A percentile compares a stretch with the other conserved stretches of the same genome.
Evolutionary conservation across 768 basidiomycete species (phyloP).

Genomic region (Guyanaporus albipodus): DNA sequence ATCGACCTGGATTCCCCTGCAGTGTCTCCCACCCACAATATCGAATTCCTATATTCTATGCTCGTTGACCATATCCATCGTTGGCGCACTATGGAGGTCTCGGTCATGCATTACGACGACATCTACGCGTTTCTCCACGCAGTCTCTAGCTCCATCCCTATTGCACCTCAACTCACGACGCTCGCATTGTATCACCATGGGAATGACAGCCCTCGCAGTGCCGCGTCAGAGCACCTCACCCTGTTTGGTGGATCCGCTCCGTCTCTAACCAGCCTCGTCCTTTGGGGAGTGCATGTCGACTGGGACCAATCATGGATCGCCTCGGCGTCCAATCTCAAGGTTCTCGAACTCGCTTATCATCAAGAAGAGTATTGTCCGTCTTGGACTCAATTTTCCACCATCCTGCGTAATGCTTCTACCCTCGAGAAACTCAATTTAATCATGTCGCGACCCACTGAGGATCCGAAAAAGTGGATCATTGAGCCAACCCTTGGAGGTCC

Average conservation of each 20-base stretch:
- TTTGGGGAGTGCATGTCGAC: slow-evolving; percentile 71
- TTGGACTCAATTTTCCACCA: slow-evolving; percentile 48
- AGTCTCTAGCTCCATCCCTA: slow-evolving; percentile 31
- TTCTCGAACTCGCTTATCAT: slow-evolving; percentile 63
- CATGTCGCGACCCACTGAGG: slow-evolving; percentile 53
- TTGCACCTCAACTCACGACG: slow-evolving; percentile 38
- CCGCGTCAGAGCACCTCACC: slow-evolving; percentile 35
- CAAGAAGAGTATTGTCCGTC: slow-evolving; percentile 60
- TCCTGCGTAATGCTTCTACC: slow-evolving; percentile 50
- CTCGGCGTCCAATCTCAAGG: slow-evolving; percentile 30
- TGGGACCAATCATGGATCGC: slow-evolving; percentile 46
- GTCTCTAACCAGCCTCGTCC: slow-evolving; percentile 40
- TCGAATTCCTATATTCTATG: slow-evolving; percentile 28
- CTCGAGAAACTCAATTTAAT: slow-evolving; percentile 51
- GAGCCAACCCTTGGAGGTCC: slow-evolving; percentile 16
- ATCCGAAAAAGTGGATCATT: slow-evolving; percentile 36
- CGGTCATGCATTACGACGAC: slow-evolving; percentile 44
- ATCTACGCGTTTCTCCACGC: slow-evolving; percentile 42
- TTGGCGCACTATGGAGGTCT: slow-evolving; percentile 50
- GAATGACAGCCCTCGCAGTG: slow-evolving; percentile 18
- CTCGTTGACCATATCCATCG: slow-evolving; percentile 50
- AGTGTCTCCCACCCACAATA: slow-evolving; percentile 14
- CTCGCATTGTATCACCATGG: slow-evolving; percentile 52
- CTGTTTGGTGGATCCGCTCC: slow-evolving; percentile 55
- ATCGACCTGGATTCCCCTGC: slow-evolving; percentile 40